A percentile compares a stretch with the other conserved stretches of the same genome.
These are phyloP conservation scores for Solanum stenotomum DNA, from an alignment of 257 asterid genomes.

Conservation along the genomic window DNA sequence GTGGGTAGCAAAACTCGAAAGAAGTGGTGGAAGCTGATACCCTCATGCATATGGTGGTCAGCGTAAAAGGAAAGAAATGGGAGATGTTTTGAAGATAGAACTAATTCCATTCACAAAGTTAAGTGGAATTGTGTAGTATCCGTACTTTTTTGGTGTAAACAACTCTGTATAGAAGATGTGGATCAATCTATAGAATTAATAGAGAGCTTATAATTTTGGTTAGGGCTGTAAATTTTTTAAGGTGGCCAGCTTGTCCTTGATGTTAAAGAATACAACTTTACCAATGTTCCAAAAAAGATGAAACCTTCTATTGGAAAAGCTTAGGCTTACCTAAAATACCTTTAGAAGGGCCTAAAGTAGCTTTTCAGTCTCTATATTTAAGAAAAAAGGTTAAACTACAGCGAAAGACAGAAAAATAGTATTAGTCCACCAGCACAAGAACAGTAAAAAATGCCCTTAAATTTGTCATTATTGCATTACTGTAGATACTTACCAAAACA, in stretches of 20 bases:
- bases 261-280: background rate
- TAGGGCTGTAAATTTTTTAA: background rate
- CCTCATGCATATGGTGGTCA: background rate
- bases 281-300: background rate
- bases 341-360: background rate
- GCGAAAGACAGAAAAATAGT: background rate
- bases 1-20: background rate
- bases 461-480: background rate
- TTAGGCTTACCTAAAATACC: background rate
- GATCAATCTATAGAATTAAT: background rate
- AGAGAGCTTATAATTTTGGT: background rate
- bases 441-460: background rate
- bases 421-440: background rate
- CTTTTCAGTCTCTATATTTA: background rate
- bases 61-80: background rate
- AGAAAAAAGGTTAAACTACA: background rate
- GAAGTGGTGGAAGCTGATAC: background rate
- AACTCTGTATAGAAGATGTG: background rate
- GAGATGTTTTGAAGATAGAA: background rate
- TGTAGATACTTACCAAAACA: background rate
- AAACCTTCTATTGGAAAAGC: background rate
- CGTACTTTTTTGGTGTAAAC: background rate
- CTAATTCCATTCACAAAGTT: background rate
- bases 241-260: background rate
- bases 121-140: background rate